phyloP scores from a whole-genome alignment of 345 rosid genomes.

The Eucalyptus lansdowneana region DNA sequence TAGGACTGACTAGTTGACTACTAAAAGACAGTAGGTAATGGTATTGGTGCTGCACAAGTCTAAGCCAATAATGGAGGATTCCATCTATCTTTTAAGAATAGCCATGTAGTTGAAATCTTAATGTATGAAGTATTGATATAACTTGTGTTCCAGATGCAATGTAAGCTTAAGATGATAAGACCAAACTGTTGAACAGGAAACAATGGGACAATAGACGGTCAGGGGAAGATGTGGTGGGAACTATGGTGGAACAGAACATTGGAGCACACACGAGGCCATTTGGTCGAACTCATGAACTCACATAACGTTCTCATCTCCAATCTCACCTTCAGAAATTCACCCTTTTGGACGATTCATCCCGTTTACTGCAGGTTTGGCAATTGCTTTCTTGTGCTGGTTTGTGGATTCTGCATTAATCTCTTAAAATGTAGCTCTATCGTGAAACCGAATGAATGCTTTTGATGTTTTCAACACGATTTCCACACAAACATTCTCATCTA shows the following conservation, averaged over 20 bases:
- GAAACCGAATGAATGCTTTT: neutral
- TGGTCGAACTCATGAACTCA: conserved; percentile 79
- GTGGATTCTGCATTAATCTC: neutral
- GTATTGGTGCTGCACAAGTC: neutral
- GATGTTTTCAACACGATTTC: neutral
- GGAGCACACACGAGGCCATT: conserved; percentile 89
- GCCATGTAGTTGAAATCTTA: neutral
- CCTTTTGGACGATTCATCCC: conserved; percentile 97
- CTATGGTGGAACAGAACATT: conserved; percentile 96
- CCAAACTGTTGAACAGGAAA: conserved; percentile 33
- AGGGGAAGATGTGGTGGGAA: conserved; percentile 99
- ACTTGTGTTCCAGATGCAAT: neutral
- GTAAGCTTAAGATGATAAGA: neutral
- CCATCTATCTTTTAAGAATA: neutral
- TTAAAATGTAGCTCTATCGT: neutral
- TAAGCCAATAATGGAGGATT: neutral
- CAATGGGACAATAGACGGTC: conserved; percentile 93
- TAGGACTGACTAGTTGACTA: neutral
- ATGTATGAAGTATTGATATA: neutral
- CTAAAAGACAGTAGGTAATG: neutral
- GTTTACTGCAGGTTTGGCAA: conserved; percentile 72
- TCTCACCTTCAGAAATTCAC: conserved; percentile 76
- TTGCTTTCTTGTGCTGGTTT: neutral
- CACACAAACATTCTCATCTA: neutral
- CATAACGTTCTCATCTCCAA: conserved; percentile 65